These are phyloP conservation scores for Boletellus dicymbophilus DNA, from an alignment of 1,284 basidiomycete species.

Conservation along the genomic window DNA sequence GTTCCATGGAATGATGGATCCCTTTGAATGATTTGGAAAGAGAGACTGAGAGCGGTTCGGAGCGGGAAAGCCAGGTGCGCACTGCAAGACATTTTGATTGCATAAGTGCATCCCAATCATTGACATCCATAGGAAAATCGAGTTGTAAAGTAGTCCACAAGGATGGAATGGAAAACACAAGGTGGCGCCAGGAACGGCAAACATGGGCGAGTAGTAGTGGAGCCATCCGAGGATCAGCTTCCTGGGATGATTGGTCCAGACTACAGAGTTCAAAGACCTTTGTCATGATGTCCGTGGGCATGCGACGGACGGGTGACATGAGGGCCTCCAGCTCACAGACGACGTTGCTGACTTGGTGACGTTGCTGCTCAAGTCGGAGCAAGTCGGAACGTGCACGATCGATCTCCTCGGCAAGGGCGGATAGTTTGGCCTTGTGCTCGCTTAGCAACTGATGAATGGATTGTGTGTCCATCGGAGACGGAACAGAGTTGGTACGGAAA, in stretches of 20 bases:
- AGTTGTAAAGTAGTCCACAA: conserved; percentile 27
- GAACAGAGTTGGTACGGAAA: conserved; percentile 29
- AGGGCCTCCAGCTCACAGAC: conserved; percentile 31
- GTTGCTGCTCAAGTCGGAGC: conserved; percentile 19
- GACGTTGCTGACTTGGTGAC: conserved; percentile 9
- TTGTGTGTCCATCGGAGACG: conserved; percentile 22
- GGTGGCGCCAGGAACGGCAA: conserved; percentile 31
- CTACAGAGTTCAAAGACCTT: conserved; percentile 28
- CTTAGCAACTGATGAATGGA: conserved; percentile 17
- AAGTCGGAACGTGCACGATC: conserved; percentile 23
- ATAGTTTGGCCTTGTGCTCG: conserved; percentile 18
- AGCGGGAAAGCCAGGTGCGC: conserved; percentile 32
- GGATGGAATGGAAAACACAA: conserved; percentile 29
- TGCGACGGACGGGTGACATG: conserved; percentile 32
- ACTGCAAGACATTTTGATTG: conserved; percentile 27
- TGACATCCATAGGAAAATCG: conserved; percentile 21
- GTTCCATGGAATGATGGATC: conserved; percentile 23
- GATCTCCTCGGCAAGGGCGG: conserved; percentile 18
- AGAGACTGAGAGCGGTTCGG: conserved; percentile 32
- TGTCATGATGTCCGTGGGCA: conserved; percentile 32
- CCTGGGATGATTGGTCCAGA: conserved; percentile 8
- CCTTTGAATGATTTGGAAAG: conserved; percentile 25
- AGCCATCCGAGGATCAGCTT: conserved; percentile 11
- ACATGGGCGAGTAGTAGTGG: conserved; percentile 30
- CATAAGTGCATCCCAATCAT: conserved; percentile 28